Conservation (phyloP, 2,329 filamentous ascomycete species). For the Pseudovirgaria hyperparasitica region DNA sequence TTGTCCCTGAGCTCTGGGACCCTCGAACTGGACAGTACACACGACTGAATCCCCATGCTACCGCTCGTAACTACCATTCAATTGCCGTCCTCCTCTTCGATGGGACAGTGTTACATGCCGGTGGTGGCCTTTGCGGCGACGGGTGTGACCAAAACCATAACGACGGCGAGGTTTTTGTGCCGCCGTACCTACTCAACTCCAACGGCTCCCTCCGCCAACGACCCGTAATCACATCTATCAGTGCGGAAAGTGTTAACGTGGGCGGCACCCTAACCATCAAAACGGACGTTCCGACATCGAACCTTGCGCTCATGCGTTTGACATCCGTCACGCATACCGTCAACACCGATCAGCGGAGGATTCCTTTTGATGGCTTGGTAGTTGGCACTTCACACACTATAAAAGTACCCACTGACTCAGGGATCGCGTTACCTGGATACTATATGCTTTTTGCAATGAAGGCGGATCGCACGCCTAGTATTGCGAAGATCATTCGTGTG, state of each 20-base stretch:
- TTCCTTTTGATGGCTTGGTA: conserved; percentile 22
- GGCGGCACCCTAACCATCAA: conserved; percentile 13
- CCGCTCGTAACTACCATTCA: conserved; percentile 50
- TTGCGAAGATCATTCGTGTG: conserved; percentile 25
- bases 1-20: conserved; percentile 10
- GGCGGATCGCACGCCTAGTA: conserved; percentile 27
- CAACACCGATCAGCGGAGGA: conserved; percentile 41
- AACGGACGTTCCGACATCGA: conserved; percentile 8
- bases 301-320: conserved; percentile 32
- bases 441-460: conserved; percentile 38
- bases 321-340: conserved; percentile 38
- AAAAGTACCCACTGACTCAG: conserved; percentile 29
- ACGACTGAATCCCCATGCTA: conserved; percentile 10
- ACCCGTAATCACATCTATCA: conserved; percentile 25
- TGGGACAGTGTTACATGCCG: conserved; percentile 41
- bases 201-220: conserved; percentile 26
- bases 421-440: conserved; percentile 35
- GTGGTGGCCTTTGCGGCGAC: conserved; percentile 15
- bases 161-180: conserved; percentile 41
- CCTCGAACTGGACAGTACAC: conserved; percentile 9
- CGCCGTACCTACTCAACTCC: conserved; percentile 42
- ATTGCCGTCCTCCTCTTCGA: conserved; percentile 52
- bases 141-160: too few species aligned
- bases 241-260: conserved; percentile 12
- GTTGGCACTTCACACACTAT: conserved; percentile 20